phyloP scores from a whole-genome alignment of 495 filamentous ascomycete genomes.

The Hypoxylon lenormandii region DNA sequence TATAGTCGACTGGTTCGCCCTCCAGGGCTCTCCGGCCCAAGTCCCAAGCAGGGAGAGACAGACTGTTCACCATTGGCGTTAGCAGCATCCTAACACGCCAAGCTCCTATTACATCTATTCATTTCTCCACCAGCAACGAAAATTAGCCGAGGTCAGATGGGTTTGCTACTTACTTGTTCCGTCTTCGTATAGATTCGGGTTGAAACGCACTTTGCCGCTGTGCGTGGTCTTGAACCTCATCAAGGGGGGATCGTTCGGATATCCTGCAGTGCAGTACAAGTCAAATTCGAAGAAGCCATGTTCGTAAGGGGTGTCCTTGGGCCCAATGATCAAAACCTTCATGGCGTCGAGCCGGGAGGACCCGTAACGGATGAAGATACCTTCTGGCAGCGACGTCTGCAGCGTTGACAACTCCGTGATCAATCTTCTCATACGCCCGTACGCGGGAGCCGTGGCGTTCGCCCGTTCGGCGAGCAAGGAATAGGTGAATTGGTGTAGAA shows the following conservation, averaged over 20 bases:
- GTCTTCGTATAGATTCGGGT: conserved; percentile 70
- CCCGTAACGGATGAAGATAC: conserved; percentile 70
- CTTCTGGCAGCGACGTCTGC: conserved; percentile 65
- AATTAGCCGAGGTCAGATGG: not conserved
- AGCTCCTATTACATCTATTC: not conserved
- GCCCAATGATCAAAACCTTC: conserved; percentile 70
- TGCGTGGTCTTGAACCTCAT: conserved; percentile 66
- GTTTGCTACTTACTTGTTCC: conserved; percentile 62
- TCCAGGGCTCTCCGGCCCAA: conserved; percentile 68
- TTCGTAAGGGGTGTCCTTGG: conserved; percentile 70
- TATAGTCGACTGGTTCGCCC: conserved; percentile 65
- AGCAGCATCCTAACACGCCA: conserved; percentile 35
- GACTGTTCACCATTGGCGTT: conserved; percentile 47
- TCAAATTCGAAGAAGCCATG: conserved; percentile 73
- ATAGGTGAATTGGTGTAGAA: conserved; percentile 47
- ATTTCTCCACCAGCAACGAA: not conserved
- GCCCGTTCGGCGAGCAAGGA: conserved; percentile 1
- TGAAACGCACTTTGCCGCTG: conserved; percentile 60
- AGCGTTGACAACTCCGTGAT: conserved; percentile 66
- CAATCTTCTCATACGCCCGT: conserved; percentile 63
- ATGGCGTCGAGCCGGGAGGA: conserved; percentile 66
- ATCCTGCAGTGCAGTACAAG: conserved; percentile 60
- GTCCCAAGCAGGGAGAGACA: conserved; percentile 72
- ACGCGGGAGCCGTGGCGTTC: conserved; percentile 5
- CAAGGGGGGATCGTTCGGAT: conserved; percentile 63